Conservation (phyloP, 495 filamentous ascomycete species). For the Penicillium paradoxum region DNA sequence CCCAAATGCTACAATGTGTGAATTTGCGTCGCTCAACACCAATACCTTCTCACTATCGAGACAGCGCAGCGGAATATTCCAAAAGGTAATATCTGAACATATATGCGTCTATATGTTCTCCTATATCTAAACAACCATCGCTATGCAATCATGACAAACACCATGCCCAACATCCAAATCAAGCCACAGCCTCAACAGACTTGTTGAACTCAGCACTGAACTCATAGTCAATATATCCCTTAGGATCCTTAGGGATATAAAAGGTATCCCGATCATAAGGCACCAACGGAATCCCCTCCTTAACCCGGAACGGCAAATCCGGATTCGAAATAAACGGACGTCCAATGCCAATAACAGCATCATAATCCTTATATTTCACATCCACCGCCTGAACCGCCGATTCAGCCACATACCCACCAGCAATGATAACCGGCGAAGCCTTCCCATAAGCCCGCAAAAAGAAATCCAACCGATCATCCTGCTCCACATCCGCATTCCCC, state of each 20-base stretch:
- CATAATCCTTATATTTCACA: conserved; percentile 46
- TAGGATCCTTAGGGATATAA: conserved; percentile 44
- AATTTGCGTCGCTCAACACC: no score
- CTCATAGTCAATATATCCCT: conserved; percentile 61
- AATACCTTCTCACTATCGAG: no score
- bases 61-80: no score
- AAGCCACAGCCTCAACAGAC: conserved; percentile 22
- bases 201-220: conserved; percentile 37
- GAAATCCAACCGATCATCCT: conserved; percentile 48
- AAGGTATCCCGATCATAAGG: conserved; percentile 56
- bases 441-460: conserved; percentile 36
- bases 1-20: no score
- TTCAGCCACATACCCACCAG: conserved; percentile 52
- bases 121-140: conserved; percentile 11
- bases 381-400: conserved; percentile 49
- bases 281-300: conserved; percentile 50
- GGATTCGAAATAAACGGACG: conserved; percentile 65
- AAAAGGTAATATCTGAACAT: no score
- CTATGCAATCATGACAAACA: conserved; percentile 8
- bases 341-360: conserved; percentile 56
- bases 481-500: conserved; percentile 41
- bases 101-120: no score
- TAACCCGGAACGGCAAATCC: conserved; percentile 60
- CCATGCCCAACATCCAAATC: conserved; percentile 5
- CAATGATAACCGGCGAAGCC: conserved; percentile 53